Conservation (phyloP, 257 asterid species). For the Buddleja alternifolia region DNA sequence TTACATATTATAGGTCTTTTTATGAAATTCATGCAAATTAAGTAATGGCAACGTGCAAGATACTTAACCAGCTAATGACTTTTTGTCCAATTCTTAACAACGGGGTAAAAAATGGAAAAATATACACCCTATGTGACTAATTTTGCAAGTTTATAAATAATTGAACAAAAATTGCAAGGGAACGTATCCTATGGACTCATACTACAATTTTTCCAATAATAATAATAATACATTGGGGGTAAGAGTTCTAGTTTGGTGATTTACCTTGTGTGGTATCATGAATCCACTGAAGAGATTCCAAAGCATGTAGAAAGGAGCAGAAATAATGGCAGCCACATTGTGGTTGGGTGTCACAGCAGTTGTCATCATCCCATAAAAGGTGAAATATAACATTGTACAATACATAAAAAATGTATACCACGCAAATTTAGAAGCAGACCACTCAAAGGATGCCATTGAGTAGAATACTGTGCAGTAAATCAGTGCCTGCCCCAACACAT, state of each 20-base stretch:
- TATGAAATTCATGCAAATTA: too few species aligned
- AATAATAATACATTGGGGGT: neutral
- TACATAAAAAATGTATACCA: conserved; percentile 80
- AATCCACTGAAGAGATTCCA: conserved; percentile 98
- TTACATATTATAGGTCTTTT: too few species aligned
- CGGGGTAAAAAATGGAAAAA: too few species aligned
- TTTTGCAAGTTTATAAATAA: too few species aligned
- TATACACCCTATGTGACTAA: too few species aligned
- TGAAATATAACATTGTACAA: conserved; percentile 86
- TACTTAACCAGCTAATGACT: too few species aligned
- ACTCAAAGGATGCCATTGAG: conserved; percentile 83
- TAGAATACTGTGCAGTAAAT: conserved; percentile 76
- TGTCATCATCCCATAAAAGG: conserved; percentile 97
- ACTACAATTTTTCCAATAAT: too few species aligned
- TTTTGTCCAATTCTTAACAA: too few species aligned
- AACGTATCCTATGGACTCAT: too few species aligned
- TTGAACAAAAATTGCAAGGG: too few species aligned
- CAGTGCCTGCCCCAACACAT: conserved; percentile 68
- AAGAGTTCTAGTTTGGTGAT: neutral
- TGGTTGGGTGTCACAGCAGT: conserved; percentile 95
- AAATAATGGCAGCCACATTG: conserved; percentile 82
- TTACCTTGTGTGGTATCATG: conserved; percentile 95
- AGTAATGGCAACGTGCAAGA: too few species aligned
- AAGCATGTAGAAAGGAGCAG: conserved; percentile 94
- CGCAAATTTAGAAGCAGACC: conserved; percentile 64